Evolutionary conservation across 129 eudicot genomes (phyloP).

Genomic region (Tagetes erecta): DNA sequence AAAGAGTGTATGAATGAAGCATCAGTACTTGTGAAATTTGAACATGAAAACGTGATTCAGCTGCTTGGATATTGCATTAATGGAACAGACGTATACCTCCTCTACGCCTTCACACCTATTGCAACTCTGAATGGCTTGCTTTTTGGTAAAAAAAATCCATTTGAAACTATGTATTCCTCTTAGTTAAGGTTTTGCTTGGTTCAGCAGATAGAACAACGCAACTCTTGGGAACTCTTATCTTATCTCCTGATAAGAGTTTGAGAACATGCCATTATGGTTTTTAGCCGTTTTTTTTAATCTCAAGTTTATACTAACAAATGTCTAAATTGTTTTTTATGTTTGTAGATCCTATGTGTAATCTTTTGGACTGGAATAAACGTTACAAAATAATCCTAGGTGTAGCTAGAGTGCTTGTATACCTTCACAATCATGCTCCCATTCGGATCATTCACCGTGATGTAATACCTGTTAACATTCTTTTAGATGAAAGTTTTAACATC

Average conservation of each 20-base stretch:
- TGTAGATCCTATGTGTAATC: not conserved
- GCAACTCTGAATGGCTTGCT: not conserved
- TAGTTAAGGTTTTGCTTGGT: not conserved
- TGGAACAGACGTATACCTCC: not conserved
- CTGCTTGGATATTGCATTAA: conserved; percentile 12
- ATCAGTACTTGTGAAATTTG: not conserved
- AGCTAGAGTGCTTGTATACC: conserved; percentile 29
- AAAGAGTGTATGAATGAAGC: conserved; percentile 12
- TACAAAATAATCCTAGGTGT: conserved; percentile 20
- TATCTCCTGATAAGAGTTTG: too few species aligned
- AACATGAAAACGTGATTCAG: conserved; percentile 5
- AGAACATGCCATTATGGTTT: too few species aligned
- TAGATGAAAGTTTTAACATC: conserved; percentile 10
- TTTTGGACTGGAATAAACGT: conserved; percentile 15
- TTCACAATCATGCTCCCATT: conserved; percentile 20
- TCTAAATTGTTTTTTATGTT: not conserved
- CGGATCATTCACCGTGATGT: conserved; percentile 20
- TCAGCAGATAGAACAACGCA: too few species aligned
- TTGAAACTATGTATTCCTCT: not conserved
- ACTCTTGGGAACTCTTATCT: too few species aligned
- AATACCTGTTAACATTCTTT: conserved; percentile 4
- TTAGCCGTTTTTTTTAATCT: too few species aligned
- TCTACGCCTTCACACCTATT: not conserved
- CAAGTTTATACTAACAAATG: not conserved
- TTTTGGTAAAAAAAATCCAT: not conserved